Base-by-base conservation (phyloP, 257 asterid species). In the Petunia axillaris region DNA sequence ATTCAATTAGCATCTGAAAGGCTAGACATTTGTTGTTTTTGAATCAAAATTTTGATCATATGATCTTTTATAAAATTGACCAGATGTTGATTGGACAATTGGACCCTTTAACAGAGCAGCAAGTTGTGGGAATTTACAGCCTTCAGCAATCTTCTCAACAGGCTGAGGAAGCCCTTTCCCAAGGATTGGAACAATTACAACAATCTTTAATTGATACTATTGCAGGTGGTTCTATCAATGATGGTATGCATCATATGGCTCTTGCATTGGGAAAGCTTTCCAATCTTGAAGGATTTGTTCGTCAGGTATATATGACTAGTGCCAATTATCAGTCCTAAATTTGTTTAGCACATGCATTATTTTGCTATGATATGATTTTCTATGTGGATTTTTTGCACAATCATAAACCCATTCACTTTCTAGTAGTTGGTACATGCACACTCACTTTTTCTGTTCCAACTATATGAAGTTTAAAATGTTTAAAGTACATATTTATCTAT, bases 91-190 rank as follows among this genome's bases (percentile, higher is more conserved):
- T 82, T 64, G 86, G 82, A 74, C 89, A 88, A 68, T 81, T 89
- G 65, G 93, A 89, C 86, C 93, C 91, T 16, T 62, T 90, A 79
- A 88, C 93, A 0, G 93, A 90, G 82, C 93, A 90, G 70, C 93
- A 90, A 86, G 48, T 83, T n/a, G 41, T 84, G 85, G 89, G 90
- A 57, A 85, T 90, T 81, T 87, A 83, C 79, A 90, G 86, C 89
- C 87, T 90, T 78, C 94, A 90, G 73, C 86, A 88, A 71, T 82
- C 94, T 43, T 88, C 92, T 71, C 94, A 90, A 80, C 89, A 88
- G 85, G 94, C 92, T 8, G 92, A 90, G 86, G 94, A 90, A 54
- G 94, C 91, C 1, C 84, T 90, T 80, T 88, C 93, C 13, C 90
- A 90, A 79, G 93, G 93, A 59, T 81, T 90, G 89, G 93, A 90